A percentile compares a stretch with the other conserved stretches of the same genome.
Evolutionary conservation across 768 basidiomycete genomes (phyloP).

Genomic region (Mycena leptocephala): DNA sequence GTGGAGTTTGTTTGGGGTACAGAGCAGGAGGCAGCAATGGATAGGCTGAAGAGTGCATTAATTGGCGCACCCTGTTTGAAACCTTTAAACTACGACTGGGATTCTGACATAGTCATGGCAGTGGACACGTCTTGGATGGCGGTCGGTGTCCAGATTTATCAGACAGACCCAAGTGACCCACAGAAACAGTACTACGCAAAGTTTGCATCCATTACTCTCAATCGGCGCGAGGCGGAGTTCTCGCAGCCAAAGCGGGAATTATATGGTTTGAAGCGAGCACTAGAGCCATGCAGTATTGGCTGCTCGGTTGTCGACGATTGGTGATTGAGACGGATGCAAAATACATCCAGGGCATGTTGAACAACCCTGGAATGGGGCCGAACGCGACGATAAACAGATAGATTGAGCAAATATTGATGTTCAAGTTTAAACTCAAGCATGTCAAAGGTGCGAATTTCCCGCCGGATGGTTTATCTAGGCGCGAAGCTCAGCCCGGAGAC

Average conservation of each 20-base stretch:
- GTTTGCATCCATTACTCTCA: slow-evolving; percentile 45
- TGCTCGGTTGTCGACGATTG: background rate
- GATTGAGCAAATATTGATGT: background rate
- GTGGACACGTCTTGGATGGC: slow-evolving; percentile 43
- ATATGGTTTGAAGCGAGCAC: slow-evolving; percentile 35
- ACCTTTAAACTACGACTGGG: slow-evolving; percentile 44
- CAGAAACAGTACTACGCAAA: slow-evolving; percentile 32
- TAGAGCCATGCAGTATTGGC: slow-evolving; percentile 26
- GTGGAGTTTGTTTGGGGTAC: slow-evolving; percentile 61
- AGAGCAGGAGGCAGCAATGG: background rate
- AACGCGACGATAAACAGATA: background rate
- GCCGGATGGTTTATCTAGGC: background rate
- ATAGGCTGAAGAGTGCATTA: slow-evolving; percentile 37
- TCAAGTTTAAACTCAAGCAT: background rate
- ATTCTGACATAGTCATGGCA: slow-evolving; percentile 42
- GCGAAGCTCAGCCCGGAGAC: slow-evolving; percentile 11
- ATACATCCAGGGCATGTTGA: background rate
- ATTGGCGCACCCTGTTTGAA: slow-evolving; percentile 30
- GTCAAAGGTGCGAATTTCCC: background rate
- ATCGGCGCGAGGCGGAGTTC: background rate
- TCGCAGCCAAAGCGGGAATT: slow-evolving; percentile 48
- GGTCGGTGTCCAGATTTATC: slow-evolving; percentile 29
- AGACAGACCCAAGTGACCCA: background rate
- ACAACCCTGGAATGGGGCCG: background rate
- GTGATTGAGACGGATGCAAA: background rate